Base-by-base conservation (phyloP, 1,139 yeast species). In the Blastobotrys buckinghamii region DNA sequence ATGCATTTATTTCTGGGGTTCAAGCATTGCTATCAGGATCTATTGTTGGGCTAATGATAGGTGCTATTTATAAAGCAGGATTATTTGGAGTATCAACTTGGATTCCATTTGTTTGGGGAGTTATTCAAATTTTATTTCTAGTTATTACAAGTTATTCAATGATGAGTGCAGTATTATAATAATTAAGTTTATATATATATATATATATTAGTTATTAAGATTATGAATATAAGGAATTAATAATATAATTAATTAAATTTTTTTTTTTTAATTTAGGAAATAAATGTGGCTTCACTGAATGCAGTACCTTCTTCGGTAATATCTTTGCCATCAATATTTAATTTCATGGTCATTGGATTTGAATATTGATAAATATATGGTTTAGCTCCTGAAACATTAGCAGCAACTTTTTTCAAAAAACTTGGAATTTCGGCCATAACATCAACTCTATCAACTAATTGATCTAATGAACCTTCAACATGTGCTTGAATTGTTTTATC, bases 381-480 rank as follows among this genome's bases (percentile, higher is more conserved):
- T 65, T 83, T 86, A 39, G 97, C 84, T 48, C 97, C 98, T 13
- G 95, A 92, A 50, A 90, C 94, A 52, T 96, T 96, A 55, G 90
- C 81, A 39, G 88, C 97, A 53, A 92, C 86, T 60, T 83, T 85
- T 70, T 92, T 92, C 56, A 92, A 95, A 69, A 92, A 89, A 58
- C 79, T 83, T 40, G 98, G 98, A 53, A 92, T 84, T 71, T 92
- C 98, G 39, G 92, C 89, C 97, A 92, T 89, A 53, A 92, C 97
- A 69, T 92, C 98, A 50, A 92, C 90, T 63, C 97, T 81, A 71
- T 88, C 97, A 48, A 87, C 81, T 58, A 86, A 70, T 45, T 75
- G 69, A 20, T 66, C 66, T 57, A 90, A 74, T 26, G 57, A 53
- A 43, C 70, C 71, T 26, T 57, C 47, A 10, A 69, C 65, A 27